phyloP scores from a whole-genome alignment of 2,329 filamentous ascomycete species.

The Monosporascus sp. region DNA sequence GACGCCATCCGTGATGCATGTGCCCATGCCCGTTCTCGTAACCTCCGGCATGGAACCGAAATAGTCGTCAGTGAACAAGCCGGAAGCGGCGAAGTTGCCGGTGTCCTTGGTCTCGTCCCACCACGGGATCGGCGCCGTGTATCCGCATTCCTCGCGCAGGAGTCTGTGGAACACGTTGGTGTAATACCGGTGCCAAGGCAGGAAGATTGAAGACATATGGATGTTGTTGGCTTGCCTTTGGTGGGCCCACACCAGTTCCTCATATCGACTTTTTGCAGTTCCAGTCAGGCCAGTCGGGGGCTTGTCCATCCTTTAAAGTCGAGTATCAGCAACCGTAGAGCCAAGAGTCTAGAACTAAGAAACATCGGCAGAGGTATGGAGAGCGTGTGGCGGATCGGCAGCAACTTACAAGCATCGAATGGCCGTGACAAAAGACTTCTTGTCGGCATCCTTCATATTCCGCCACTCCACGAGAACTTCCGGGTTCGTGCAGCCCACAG shows the following conservation, averaged over 20 bases:
- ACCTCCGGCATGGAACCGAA: constrained; percentile 23
- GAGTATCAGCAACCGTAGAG: background rate
- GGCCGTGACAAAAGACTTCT: constrained; percentile 22
- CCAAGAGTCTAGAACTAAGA: background rate
- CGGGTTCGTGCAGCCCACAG: constrained; percentile 18
- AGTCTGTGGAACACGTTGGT: constrained; percentile 25
- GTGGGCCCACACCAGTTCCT: constrained; percentile 27
- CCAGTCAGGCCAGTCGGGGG: constrained; percentile 20
- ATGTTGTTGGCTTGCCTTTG: constrained; percentile 27
- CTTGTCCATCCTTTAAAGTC: constrained; percentile 8
- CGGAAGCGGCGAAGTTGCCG: constrained; percentile 21
- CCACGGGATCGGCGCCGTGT: constrained; percentile 25
- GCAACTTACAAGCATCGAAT: constrained; percentile 21
- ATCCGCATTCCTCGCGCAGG: constrained; percentile 27
- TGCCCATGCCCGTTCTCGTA: constrained; percentile 17
- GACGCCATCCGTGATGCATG: constrained; percentile 22
- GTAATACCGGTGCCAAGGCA: constrained; percentile 29
- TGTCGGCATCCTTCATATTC: constrained; percentile 22
- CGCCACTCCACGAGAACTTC: constrained; percentile 26
- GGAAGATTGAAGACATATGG: constrained; percentile 27
- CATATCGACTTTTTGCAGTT: constrained; percentile 24
- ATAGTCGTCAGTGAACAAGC: constrained; percentile 22
- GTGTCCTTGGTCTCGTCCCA: constrained; percentile 31
- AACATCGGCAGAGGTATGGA: background rate
- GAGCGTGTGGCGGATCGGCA: background rate